These are phyloP conservation scores for Linum tenue DNA, from an alignment of 345 rosid genomes.

Conservation along the genomic window DNA sequence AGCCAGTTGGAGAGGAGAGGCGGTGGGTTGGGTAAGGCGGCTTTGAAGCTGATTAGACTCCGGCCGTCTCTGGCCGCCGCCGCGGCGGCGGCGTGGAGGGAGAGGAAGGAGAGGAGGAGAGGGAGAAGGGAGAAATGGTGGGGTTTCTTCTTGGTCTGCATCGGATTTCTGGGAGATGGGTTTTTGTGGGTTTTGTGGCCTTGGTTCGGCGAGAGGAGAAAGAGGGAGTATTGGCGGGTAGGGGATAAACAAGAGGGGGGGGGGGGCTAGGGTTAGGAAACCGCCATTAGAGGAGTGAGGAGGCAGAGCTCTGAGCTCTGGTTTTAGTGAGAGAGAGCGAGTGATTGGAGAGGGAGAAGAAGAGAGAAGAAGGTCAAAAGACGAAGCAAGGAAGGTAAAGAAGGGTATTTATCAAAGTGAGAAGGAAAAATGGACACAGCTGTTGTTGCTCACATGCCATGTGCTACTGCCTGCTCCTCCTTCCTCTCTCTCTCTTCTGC, in stretches of 20 bases:
- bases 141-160: background rate
- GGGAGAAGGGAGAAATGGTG: background rate
- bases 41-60: conserved; percentile 57
- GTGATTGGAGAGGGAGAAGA: background rate
- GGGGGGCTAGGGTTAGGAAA: background rate
- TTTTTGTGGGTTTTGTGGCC: background rate
- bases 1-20: conserved; percentile 50
- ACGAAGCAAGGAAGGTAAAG: background rate
- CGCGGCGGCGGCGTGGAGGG: background rate
- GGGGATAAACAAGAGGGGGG: background rate
- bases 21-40: conserved; percentile 32
- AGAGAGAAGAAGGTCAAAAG: background rate
- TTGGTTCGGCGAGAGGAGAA: background rate
- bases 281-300: background rate
- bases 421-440: background rate
- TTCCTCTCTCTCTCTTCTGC: background rate
- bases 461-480: background rate
- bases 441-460: conserved; percentile 3
- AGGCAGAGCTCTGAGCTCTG: too few relatives aligned
- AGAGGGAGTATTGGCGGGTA: too few relatives aligned
- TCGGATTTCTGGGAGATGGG: background rate
- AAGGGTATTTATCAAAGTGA: conserved; percentile 1
- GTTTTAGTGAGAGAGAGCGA: background rate
- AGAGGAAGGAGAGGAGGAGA: background rate
- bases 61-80: conserved; percentile 28